Evolutionary conservation across 2,329 filamentous ascomycete genomes (phyloP).

Genomic region (Venturia oleaginea): DNA sequence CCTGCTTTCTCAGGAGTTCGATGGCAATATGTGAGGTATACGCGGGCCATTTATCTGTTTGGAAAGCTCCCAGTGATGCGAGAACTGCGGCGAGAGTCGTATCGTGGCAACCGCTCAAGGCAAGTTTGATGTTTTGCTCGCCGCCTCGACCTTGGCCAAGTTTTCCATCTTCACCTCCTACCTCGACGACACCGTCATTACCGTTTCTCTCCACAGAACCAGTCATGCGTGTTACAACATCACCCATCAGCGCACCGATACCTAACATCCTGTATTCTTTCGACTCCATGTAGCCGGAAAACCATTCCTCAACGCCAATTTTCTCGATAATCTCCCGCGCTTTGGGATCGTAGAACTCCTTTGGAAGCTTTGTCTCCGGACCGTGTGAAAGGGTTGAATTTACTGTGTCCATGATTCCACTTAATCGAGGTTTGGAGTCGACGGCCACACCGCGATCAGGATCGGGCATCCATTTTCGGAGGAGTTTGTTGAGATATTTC

Average conservation of each 20-base stretch:
- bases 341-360: constrained; percentile 77
- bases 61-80: constrained; percentile 68
- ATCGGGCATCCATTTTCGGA: constrained; percentile 79
- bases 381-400: constrained; percentile 85
- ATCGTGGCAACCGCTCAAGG: constrained; percentile 81
- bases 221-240: constrained; percentile 53
- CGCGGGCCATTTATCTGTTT: constrained; percentile 71
- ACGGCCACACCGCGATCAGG: constrained; percentile 60
- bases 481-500: constrained; percentile 66
- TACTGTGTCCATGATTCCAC: constrained; percentile 88
- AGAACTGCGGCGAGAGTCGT: constrained; percentile 80
- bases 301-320: constrained; percentile 88
- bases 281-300: constrained; percentile 72
- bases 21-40: constrained; percentile 89
- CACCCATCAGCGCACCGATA: constrained; percentile 76
- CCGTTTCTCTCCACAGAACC: constrained; percentile 28
- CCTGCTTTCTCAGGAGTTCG: constrained; percentile 65
- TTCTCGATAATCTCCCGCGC: constrained; percentile 59
- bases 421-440: constrained; percentile 73
- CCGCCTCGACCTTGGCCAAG: constrained; percentile 36
- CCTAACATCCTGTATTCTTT: constrained; percentile 81
- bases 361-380: constrained; percentile 65
- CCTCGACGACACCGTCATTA: constrained; percentile 31
- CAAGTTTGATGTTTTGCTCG: constrained; percentile 56
- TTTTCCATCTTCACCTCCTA: constrained; percentile 26